Evolutionary conservation across 805 yeast species (phyloP).

Genomic region (Candida succiphila): DNA sequence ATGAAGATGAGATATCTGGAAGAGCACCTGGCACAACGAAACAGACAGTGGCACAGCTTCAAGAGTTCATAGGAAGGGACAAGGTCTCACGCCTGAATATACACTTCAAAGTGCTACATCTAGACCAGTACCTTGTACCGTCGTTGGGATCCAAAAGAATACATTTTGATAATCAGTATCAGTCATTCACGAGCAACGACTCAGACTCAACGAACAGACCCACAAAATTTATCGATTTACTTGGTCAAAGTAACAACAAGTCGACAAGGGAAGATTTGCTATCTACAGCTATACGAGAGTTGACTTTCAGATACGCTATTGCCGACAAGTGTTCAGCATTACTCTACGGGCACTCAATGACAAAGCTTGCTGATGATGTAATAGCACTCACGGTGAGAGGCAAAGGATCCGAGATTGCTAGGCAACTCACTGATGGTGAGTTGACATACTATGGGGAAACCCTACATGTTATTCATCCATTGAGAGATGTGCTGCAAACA

Average conservation of each 20-base stretch:
- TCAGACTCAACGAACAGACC: neutral
- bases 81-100: conserved; percentile 21
- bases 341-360: conserved; percentile 71
- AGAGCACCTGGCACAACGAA: neutral
- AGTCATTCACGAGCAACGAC: conserved; percentile 3
- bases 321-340: conserved; percentile 41
- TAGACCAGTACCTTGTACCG: conserved; percentile 28
- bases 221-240: conserved; percentile 15
- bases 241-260: conserved; percentile 34
- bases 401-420: conserved; percentile 61
- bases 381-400: conserved; percentile 78
- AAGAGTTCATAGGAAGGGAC: conserved; percentile 7
- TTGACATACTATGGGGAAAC: conserved; percentile 18
- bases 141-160: conserved; percentile 22
- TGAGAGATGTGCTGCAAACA: conserved; percentile 61
- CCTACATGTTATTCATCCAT: conserved; percentile 51
- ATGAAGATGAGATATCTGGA: conserved; percentile 13
- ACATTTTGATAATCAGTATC: conserved; percentile 22
- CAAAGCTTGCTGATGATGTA: conserved; percentile 72
- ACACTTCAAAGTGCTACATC: conserved; percentile 27
- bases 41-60: conserved; percentile 4
- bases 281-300: conserved; percentile 33
- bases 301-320: conserved; percentile 37
- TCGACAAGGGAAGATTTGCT: conserved; percentile 60
- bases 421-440: conserved; percentile 35